Conservation (phyloP, 176 grass and related monocot genomes). For the Areca catechu region DNA sequence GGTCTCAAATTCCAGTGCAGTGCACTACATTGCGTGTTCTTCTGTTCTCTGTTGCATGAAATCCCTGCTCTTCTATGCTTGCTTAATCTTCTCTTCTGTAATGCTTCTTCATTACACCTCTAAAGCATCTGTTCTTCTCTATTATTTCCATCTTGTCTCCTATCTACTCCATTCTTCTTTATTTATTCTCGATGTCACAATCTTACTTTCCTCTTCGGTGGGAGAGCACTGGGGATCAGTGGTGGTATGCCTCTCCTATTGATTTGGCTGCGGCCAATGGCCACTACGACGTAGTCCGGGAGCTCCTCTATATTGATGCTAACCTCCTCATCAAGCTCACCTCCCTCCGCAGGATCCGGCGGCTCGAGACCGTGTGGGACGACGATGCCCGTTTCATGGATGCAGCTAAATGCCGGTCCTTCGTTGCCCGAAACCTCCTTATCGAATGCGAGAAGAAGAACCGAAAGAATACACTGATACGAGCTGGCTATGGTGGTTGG, state of each 20-base stretch:
- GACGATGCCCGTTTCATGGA: slow-evolving; percentile 53
- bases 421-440: slow-evolving; percentile 44
- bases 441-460: slow-evolving; percentile 66
- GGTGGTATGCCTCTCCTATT: slow-evolving; percentile 95
- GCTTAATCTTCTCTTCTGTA: too few species aligned
- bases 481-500: slow-evolving; percentile 89
- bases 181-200: slow-evolving; percentile 28
- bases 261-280: slow-evolving; percentile 87
- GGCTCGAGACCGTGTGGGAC: slow-evolving; percentile 89
- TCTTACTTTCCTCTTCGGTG: slow-evolving; percentile 85
- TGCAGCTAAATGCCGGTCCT: slow-evolving; percentile 43
- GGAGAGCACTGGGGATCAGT: slow-evolving; percentile 97
- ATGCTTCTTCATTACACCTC: too few species aligned
- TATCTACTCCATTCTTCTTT: not conserved
- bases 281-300: slow-evolving; percentile 83
- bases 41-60: too few species aligned
- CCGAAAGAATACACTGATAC: slow-evolving; percentile 60
- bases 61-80: too few species aligned
- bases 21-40: too few species aligned
- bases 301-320: slow-evolving; percentile 76
- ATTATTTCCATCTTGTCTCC: not conserved
- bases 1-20: too few species aligned
- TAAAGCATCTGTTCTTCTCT: not conserved
- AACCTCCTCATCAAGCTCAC: slow-evolving; percentile 99
- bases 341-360: slow-evolving; percentile 75